Evolutionary conservation across 257 asterid genomes (phyloP), one percentile per base, ranked within the genome.

Genomic region (Paulownia fortunei): DNA sequence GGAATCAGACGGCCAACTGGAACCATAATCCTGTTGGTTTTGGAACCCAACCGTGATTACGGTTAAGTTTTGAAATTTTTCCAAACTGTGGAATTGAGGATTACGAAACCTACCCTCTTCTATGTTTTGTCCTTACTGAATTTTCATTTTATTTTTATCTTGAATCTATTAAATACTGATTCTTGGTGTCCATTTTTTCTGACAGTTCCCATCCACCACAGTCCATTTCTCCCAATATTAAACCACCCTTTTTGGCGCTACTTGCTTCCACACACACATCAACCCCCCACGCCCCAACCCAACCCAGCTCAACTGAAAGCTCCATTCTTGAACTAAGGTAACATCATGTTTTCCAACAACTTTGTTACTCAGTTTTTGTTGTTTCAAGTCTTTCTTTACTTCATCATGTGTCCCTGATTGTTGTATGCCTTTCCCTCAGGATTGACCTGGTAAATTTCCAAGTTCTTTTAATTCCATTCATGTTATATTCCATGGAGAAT

Each of bases 171-270:
- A 39, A 51, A 72, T 79, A 62, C 47, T 37, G 49, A 58, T 77
- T 73, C 74, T 64, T 44, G 70, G 72, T 44, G 58, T 68, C 82
- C 82, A 51, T 64, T 63, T 76, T 27, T 64, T 44, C 55, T 72
- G 79, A 73, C 76, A 61, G 27, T 61, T 80, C 76, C 77, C 81
- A 80, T 83, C 84, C 73, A 73, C 82, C 74, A 41, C 44, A 46
- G 19, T 58, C n/a, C 61, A 15, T 52, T 61, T 51, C 47, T 37
- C 60, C 71, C 76, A 11, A 19, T 34, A 42, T 15, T 37, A 49
- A 16, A 58, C 37, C 68, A 59, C 26, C 72, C 60, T 30, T 47
- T 65, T 59, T 69, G 67, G 68, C 79, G 19, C 64, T 42, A 69
- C 60, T 42, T 52, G n/a, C 64, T 63, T 37, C 21, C n/a, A 13